Evolutionary conservation across 2,329 filamentous ascomycete genomes (phyloP).

Genomic region (Aureobasidium sp.): DNA sequence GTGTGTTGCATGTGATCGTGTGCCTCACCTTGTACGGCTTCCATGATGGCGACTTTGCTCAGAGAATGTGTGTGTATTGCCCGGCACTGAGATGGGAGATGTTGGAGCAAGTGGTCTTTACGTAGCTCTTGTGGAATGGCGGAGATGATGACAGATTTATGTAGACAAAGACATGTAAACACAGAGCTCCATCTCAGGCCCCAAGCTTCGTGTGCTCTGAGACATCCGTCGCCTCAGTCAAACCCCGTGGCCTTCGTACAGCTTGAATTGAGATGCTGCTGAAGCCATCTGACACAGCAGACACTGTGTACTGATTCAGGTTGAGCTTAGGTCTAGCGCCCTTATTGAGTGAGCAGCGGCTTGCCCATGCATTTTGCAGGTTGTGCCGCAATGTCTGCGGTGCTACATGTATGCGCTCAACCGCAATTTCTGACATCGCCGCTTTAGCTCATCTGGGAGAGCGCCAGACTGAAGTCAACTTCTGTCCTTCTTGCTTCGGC

Average conservation of each 20-base stretch:
- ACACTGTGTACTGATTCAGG: background rate
- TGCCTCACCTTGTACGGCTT: constrained; percentile 25
- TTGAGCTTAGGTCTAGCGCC: background rate
- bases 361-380: background rate
- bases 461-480: constrained; percentile 18
- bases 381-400: too few species aligned
- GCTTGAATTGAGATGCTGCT: too few species aligned
- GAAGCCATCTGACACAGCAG: background rate
- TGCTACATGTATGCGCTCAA: too few species aligned
- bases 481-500: background rate
- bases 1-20: background rate
- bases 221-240: background rate
- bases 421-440: background rate
- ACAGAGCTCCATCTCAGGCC: background rate
- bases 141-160: background rate
- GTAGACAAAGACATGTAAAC: background rate
- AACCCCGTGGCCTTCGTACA: background rate
- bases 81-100: background rate
- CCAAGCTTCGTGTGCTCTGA: background rate
- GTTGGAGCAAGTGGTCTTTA: background rate
- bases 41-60: constrained; percentile 20
- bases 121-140: too few species aligned
- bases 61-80: background rate
- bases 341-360: background rate
- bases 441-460: constrained; percentile 18